A percentile compares a stretch with the other conserved stretches of the same genome.
Conservation (phyloP, 2,329 filamentous ascomycete species). For the Penicillium sp. region DNA sequence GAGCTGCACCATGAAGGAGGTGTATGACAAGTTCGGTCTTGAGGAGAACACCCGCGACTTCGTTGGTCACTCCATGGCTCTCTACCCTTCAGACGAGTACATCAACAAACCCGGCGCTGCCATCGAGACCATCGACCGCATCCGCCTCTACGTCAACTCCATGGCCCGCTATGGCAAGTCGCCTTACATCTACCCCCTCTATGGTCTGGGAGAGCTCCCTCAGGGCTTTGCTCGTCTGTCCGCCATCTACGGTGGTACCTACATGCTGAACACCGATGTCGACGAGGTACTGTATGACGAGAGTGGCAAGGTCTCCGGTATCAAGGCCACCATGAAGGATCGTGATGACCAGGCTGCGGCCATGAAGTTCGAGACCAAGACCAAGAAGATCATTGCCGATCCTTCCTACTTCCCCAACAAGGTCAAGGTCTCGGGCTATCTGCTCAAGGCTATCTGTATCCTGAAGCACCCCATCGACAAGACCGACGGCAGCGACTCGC, state of each 20-base stretch:
- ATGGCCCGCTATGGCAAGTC: constrained; percentile 98
- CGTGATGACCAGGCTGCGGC: constrained; percentile 70
- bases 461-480: constrained; percentile 91
- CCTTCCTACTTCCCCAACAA: constrained; percentile 95
- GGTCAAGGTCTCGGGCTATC: constrained; percentile 81
- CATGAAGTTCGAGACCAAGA: constrained; percentile 95
- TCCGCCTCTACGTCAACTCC: constrained; percentile 94
- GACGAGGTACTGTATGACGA: constrained; percentile 83
- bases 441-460: constrained; percentile 96
- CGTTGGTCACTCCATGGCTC: constrained; percentile 96
- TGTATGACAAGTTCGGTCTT: constrained; percentile 96
- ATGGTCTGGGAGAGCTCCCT: constrained; percentile 93
- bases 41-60: constrained; percentile 90
- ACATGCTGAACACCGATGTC: constrained; percentile 97
- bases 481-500: constrained; percentile 84
- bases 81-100: constrained; percentile 90
- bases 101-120: constrained; percentile 71
- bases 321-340: constrained; percentile 96
- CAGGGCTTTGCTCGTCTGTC: constrained; percentile 97
- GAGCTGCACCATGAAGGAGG: constrained; percentile 89
- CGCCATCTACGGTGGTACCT: constrained; percentile 97
- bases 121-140: constrained; percentile 84
- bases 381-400: constrained; percentile 93
- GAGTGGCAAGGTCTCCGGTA: constrained; percentile 81
- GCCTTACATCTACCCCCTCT: constrained; percentile 98